Conservation (phyloP, 2,329 filamentous ascomycete species). For the Thermoascus crustaceus region DNA sequence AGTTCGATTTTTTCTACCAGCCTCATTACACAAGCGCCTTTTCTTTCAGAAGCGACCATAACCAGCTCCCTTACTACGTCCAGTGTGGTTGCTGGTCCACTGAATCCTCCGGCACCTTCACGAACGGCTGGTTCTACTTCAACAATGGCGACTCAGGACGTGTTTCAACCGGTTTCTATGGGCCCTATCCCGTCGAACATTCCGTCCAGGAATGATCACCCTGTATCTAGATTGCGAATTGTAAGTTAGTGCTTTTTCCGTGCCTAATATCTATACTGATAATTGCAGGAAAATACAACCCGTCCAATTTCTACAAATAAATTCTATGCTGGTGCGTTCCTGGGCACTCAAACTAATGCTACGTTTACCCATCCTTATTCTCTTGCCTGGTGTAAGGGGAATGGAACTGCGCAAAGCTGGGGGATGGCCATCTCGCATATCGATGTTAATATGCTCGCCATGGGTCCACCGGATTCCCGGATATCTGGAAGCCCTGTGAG, state of each 20-base stretch:
- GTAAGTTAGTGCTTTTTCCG: slow-evolving; percentile 18
- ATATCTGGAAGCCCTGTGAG: slow-evolving; percentile 50
- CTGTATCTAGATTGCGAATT: slow-evolving; percentile 32
- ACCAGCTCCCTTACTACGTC: too few species aligned
- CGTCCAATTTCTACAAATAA: slow-evolving; percentile 40
- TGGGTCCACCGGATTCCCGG: slow-evolving; percentile 48
- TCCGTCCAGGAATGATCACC: slow-evolving; percentile 32
- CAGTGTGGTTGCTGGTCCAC: neutral
- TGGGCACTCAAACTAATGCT: slow-evolving; percentile 61
- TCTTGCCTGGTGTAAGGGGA: slow-evolving; percentile 58
- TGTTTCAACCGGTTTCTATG: slow-evolving; percentile 35
- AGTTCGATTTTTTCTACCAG: too few species aligned
- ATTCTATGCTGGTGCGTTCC: slow-evolving; percentile 72
- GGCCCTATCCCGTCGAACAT: slow-evolving; percentile 32
- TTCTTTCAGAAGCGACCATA: too few species aligned
- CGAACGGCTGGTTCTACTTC: slow-evolving; percentile 2
- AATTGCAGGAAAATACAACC: slow-evolving; percentile 19
- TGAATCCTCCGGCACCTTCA: neutral
- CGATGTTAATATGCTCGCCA: slow-evolving; percentile 58
- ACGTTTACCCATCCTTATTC: slow-evolving; percentile 71
- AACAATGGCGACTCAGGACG: slow-evolving; percentile 30
- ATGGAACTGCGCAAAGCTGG: slow-evolving; percentile 57
- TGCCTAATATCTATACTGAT: slow-evolving; percentile 8
- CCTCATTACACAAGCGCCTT: too few species aligned
- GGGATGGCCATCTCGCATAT: slow-evolving; percentile 71